Evolutionary conservation across 805 yeast genomes (phyloP).

Genomic region (Saccharomycopsis selenospora): DNA sequence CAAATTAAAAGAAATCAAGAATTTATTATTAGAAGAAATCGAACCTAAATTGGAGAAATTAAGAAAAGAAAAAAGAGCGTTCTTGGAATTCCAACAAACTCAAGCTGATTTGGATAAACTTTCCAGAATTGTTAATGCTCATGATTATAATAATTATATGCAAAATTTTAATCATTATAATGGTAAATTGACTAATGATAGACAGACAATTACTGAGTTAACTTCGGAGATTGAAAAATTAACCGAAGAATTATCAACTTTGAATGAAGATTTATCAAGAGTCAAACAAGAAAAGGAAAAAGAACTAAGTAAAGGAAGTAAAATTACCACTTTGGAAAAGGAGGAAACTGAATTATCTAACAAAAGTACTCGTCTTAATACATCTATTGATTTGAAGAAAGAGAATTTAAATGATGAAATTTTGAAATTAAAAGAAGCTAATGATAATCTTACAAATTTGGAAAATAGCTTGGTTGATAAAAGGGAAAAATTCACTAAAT

Average conservation of each 20-base stretch:
- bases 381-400: slow-evolving; percentile 49
- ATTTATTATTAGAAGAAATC: slow-evolving; percentile 73
- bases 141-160: slow-evolving; percentile 48
- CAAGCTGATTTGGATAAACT: slow-evolving; percentile 74
- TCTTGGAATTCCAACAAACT: slow-evolving; percentile 78
- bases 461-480: slow-evolving; percentile 31
- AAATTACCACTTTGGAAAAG: slow-evolving; percentile 51
- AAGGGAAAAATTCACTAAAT: slow-evolving; percentile 31
- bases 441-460: slow-evolving; percentile 31
- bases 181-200: slow-evolving; percentile 36
- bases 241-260: slow-evolving; percentile 46
- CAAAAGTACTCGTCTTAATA: slow-evolving; percentile 57
- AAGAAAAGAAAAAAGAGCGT: slow-evolving; percentile 72
- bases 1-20: slow-evolving; percentile 70
- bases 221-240: slow-evolving; percentile 40
- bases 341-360: slow-evolving; percentile 51
- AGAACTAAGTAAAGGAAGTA: slow-evolving; percentile 55
- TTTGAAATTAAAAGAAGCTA: slow-evolving; percentile 30
- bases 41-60: slow-evolving; percentile 84
- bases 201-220: slow-evolving; percentile 34
- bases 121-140: slow-evolving; percentile 67
- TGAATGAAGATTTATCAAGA: slow-evolving; percentile 53
- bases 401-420: slow-evolving; percentile 54
- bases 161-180: slow-evolving; percentile 38
- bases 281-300: slow-evolving; percentile 46